Evolutionary conservation across 768 basidiomycete genomes (phyloP).

Genomic region (Gyrodon lividus): DNA sequence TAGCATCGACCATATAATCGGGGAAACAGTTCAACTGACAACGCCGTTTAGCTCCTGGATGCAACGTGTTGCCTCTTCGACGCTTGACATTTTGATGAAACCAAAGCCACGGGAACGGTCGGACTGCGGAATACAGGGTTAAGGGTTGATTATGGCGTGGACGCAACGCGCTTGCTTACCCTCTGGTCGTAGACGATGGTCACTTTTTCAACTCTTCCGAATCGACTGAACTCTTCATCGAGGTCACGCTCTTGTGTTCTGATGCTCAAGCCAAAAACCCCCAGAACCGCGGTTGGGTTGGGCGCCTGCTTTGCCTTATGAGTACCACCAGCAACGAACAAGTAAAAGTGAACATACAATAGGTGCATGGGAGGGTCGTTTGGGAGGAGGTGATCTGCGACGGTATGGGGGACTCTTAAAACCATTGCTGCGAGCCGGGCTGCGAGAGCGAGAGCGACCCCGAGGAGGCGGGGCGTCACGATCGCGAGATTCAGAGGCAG

Average conservation of each 20-base stretch:
- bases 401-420: constrained; percentile 58
- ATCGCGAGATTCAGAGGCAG: constrained; percentile 46
- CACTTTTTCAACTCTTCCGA: constrained; percentile 90
- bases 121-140: constrained; percentile 48
- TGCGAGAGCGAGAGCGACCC: constrained; percentile 75
- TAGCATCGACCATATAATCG: background rate
- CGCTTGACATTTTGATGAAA: constrained; percentile 89
- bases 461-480: constrained; percentile 58
- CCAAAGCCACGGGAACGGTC: constrained; percentile 98
- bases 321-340: constrained; percentile 28
- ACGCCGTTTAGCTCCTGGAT: constrained; percentile 91
- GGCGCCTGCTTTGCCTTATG: constrained; percentile 66
- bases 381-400: constrained; percentile 59
- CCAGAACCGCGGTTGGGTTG: constrained; percentile 84
- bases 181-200: constrained; percentile 96
- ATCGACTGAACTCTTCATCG: constrained; percentile 89
- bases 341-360: constrained; percentile 50
- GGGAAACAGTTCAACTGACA: constrained; percentile 44
- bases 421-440: constrained; percentile 54
- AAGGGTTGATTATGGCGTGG: constrained; percentile 15
- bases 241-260: constrained; percentile 91
- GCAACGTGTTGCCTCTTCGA: constrained; percentile 86
- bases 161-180: constrained; percentile 45
- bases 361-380: constrained; percentile 69
- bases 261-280: constrained; percentile 98